Conservation (phyloP, 148 eudicot species). For the Arbutus unedo region DNA sequence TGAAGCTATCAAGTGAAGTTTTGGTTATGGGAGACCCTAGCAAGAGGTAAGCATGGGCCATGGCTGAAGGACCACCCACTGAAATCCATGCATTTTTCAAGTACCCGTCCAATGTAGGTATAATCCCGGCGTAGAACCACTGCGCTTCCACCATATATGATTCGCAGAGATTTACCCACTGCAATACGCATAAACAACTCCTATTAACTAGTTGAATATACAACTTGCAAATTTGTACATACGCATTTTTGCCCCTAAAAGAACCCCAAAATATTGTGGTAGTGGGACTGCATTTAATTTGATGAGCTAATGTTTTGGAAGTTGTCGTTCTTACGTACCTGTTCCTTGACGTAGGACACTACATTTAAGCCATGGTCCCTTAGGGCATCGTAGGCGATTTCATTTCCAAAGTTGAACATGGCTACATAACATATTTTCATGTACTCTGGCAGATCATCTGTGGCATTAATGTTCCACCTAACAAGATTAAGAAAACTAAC, state of each 20-base stretch:
- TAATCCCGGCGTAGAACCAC: constrained; percentile 16
- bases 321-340: background rate
- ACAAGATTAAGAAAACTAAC: background rate
- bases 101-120: constrained; percentile 10
- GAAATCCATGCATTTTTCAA: constrained; percentile 13
- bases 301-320: too few relatives aligned
- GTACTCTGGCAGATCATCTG: constrained; percentile 16
- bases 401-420: constrained; percentile 22
- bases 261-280: too few relatives aligned
- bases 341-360: constrained; percentile 5
- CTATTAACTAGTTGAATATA: background rate
- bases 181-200: background rate
- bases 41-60: constrained; percentile 13
- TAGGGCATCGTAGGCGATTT: constrained; percentile 10
- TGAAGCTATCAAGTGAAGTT: constrained; percentile 6
- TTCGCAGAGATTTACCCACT: constrained; percentile 16
- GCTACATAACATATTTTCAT: constrained; percentile 19
- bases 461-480: constrained; percentile 13
- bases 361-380: constrained; percentile 11
- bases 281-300: too few relatives aligned
- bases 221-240: too few relatives aligned
- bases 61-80: constrained; percentile 18
- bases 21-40: background rate
- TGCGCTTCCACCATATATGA: constrained; percentile 16
- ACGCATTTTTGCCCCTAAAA: too few relatives aligned